A percentile compares a stretch with the other conserved stretches of the same genome.
These are phyloP conservation scores for Malassezia restricta DNA, from an alignment of 1,284 basidiomycete species.

Conservation along the genomic window DNA sequence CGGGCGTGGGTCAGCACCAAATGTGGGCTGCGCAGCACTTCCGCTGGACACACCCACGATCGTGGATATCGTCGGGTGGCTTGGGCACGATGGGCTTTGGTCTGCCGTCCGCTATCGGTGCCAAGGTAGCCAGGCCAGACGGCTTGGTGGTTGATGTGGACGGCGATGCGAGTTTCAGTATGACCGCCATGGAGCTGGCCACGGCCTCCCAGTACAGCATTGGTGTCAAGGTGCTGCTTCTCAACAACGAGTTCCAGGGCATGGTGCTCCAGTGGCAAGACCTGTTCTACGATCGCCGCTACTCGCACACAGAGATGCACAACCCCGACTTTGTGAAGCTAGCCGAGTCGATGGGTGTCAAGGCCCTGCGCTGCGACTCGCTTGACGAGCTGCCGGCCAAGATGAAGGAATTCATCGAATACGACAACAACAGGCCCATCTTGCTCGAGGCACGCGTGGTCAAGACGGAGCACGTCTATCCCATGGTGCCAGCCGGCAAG, in stretches of 20 bases:
- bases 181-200: slow-evolving; percentile 97
- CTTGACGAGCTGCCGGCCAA: slow-evolving; percentile 70
- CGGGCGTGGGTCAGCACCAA: slow-evolving; percentile 96
- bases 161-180: slow-evolving; percentile 86
- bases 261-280: slow-evolving; percentile 99
- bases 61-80: slow-evolving; percentile 92
- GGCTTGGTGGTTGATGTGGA: slow-evolving; percentile 94
- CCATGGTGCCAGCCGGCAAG: slow-evolving; percentile 80
- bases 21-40: slow-evolving; percentile 98
- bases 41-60: slow-evolving; percentile 73
- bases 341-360: slow-evolving; percentile 77
- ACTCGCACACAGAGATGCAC: slow-evolving; percentile 84
- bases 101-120: slow-evolving; percentile 82
- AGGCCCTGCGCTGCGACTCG: slow-evolving; percentile 66
- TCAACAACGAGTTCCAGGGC: slow-evolving; percentile 52
- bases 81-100: slow-evolving; percentile 92
- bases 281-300: slow-evolving; percentile 85
- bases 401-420: slow-evolving; percentile 98
- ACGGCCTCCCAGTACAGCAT: slow-evolving; percentile 83
- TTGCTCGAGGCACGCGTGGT: slow-evolving; percentile 81
- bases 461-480: slow-evolving; percentile 84
- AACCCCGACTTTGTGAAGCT: slow-evolving; percentile 89
- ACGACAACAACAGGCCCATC: slow-evolving; percentile 71
- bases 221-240: slow-evolving; percentile 65
- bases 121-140: slow-evolving; percentile 85